These are phyloP conservation scores for Flaveria sonorensis DNA, from an alignment of 129 eudicot genomes.

Conservation along the genomic window DNA sequence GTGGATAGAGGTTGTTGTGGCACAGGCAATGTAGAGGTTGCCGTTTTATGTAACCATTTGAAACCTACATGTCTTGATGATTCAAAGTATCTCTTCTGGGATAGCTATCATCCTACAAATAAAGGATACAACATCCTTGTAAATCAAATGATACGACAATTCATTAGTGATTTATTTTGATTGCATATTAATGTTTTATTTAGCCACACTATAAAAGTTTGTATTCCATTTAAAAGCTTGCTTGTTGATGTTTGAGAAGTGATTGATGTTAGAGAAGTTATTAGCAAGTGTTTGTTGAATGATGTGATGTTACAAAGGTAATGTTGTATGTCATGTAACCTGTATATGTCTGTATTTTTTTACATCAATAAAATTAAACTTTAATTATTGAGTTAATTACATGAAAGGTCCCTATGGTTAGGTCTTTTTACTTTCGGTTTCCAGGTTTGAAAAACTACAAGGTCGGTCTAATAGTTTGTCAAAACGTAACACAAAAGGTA, in stretches of 20 bases:
- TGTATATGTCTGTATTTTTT: background rate
- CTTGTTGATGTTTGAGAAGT: background rate
- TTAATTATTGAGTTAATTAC: too few species aligned
- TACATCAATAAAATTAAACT: background rate
- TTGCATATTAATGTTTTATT: background rate
- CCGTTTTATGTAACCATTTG: constrained; percentile 39
- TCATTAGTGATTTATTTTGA: background rate
- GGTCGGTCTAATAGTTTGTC: too few species aligned
- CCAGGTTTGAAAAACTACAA: too few species aligned
- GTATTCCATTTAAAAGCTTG: background rate
- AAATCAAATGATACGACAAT: background rate
- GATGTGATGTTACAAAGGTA: background rate
- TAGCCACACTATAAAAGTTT: background rate
- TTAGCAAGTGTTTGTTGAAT: background rate
- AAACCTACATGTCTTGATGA: constrained; percentile 38
- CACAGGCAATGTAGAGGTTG: constrained; percentile 52
- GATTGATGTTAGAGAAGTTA: background rate
- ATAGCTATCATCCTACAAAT: constrained; percentile 59
- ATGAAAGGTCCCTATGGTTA: too few species aligned
- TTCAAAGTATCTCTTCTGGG: constrained; percentile 58
- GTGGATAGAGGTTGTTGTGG: constrained; percentile 62
- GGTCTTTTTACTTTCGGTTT: too few species aligned
- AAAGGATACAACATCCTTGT: constrained; percentile 47
- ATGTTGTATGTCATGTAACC: background rate
- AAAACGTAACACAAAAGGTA: too few species aligned